Conservation (phyloP, 75 land plant species). For the Ceratopteris richardii region DNA sequence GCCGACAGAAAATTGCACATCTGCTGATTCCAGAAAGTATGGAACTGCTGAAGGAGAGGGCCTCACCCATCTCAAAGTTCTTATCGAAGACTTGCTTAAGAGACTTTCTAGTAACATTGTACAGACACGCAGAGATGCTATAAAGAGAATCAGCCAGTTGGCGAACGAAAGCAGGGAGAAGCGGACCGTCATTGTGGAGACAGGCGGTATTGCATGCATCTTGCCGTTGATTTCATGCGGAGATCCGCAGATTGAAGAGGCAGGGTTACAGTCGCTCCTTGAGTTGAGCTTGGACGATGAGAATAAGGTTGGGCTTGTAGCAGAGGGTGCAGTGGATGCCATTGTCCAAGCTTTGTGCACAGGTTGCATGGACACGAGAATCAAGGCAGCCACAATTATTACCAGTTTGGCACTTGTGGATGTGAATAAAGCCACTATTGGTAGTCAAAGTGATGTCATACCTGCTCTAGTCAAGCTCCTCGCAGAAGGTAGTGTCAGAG, state of each 20-base stretch:
- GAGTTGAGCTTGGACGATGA: constrained; percentile 65
- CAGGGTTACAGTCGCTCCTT: constrained; percentile 36
- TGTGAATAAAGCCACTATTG: constrained; percentile 73
- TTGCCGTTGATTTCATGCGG: constrained; percentile 23
- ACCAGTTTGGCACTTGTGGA: constrained; percentile 76
- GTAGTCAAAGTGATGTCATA: constrained; percentile 46
- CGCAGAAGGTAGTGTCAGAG: constrained; percentile 42
- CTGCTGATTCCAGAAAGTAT: too few species aligned
- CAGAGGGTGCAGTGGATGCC: constrained; percentile 61
- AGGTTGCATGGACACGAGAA: constrained; percentile 32
- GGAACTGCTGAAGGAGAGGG: not conserved
- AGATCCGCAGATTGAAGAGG: constrained; percentile 32
- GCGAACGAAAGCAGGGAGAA: constrained; percentile 33
- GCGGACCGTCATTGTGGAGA: constrained; percentile 39
- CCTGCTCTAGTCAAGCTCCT: constrained; percentile 44
- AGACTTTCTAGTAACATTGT: too few species aligned
- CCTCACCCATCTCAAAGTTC: not conserved
- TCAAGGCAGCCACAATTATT: constrained; percentile 66
- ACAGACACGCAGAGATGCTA: constrained; percentile 15
- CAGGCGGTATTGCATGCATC: constrained; percentile 48
- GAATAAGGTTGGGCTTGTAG: constrained; percentile 73
- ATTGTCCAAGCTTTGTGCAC: constrained; percentile 31
- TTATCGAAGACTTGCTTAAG: not conserved
- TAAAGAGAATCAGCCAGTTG: constrained; percentile 16
- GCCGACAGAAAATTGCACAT: constrained; percentile 13